Evolutionary conservation across 345 rosid species (phyloP).

Genomic region (Euphorbia peplus): DNA sequence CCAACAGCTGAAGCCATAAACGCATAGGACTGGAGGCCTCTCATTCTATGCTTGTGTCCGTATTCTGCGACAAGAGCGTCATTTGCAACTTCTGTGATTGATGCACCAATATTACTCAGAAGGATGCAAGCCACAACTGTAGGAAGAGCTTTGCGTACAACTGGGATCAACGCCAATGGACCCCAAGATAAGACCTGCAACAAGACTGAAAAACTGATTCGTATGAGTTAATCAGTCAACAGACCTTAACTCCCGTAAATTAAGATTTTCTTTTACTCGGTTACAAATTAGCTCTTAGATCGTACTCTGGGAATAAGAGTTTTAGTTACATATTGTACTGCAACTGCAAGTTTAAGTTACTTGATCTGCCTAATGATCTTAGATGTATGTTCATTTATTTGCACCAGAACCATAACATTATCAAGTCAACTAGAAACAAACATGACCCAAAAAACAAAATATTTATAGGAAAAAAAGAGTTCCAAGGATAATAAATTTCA

Average conservation of each 20-base stretch:
- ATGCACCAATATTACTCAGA: constrained; percentile 79
- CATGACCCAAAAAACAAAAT: too few species aligned
- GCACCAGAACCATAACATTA: background rate
- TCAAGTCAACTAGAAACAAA: background rate
- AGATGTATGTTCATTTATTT: background rate
- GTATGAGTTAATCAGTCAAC: constrained; percentile 7
- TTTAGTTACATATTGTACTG: background rate
- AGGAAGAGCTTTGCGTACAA: constrained; percentile 59
- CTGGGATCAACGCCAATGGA: constrained; percentile 56
- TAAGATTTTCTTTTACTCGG: background rate
- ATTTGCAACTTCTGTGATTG: constrained; percentile 77
- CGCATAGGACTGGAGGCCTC: constrained; percentile 75
- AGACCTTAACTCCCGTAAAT: background rate
- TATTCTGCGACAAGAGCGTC: constrained; percentile 91
- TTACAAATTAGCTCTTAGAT: background rate
- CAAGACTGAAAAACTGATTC: constrained; percentile 41
- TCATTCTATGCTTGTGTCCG: constrained; percentile 51
- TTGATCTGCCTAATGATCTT: background rate
- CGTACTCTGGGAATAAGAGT: background rate
- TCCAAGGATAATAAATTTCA: too few species aligned
- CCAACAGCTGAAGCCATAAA: constrained; percentile 86
- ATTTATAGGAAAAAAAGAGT: too few species aligned
- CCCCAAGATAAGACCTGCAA: constrained; percentile 88
- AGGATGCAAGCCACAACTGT: constrained; percentile 58
- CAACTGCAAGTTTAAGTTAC: background rate